Evolutionary conservation across 2,329 filamentous ascomycete genomes (phyloP), one percentile per base, ranked within the genome.

Genomic region (Talaromyces sp.): DNA sequence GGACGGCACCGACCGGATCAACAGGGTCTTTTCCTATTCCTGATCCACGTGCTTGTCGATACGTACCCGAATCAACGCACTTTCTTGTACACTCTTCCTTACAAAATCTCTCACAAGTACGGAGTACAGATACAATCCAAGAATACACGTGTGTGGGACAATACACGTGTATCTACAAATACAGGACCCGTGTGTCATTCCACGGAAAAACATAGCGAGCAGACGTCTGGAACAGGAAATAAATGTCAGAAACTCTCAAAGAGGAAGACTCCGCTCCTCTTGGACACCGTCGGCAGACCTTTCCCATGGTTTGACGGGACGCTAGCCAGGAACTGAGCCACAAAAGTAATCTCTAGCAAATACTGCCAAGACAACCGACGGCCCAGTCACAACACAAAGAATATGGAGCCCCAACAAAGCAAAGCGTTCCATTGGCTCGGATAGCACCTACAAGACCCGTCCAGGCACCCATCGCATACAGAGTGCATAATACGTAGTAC

Each of bases 1-100:
- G 37, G 50, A 37, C 52, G 33, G 52, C 52, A 39, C 33, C 16
- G 52, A 56, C 59, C 59, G 59, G 59, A 61, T 61, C 59, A 39
- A n/a, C 59, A 47, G 45, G 48, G 48, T 19, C 14, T 11, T 45
- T 61, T 47, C 45, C 59, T 61, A 19, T 50, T 50, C 27, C 45
- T 50, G 19, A 22, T 27, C 45, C 22, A 48, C 41, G 41, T 35
- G 37, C 22, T 43, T 3, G 37, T 39, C 37, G 27, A 31, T 31
- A 31, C 37, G 14, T 39, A 39, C 37, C 27, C 6, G 27, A 27
- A 22, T 47, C 43, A 24, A 2, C 19, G n/a, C 19, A 7, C 14
- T 35, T 9, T 7, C 16, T 24, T 54, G 47, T 50, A 50, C 19
- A 33, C 48, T 24, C 24, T 19, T 13, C 33, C 24, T 52, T 37